Conservation (phyloP, 306 rosid genomes). For the Abrus precatorius region DNA sequence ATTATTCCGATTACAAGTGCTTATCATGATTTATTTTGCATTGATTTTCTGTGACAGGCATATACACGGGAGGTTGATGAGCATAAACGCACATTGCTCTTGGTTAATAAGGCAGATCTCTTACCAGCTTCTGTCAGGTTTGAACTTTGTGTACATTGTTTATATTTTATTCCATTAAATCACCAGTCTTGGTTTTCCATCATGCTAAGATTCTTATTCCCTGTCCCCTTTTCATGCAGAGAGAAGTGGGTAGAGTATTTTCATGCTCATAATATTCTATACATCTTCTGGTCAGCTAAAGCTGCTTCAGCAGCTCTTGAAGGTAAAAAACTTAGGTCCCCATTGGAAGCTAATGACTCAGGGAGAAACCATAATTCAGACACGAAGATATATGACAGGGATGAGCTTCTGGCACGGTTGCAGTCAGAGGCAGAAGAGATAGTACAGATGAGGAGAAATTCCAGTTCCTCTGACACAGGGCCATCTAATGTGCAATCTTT, state of each 20-base stretch:
- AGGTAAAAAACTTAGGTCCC: constrained; percentile 56
- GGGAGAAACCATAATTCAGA: constrained; percentile 54
- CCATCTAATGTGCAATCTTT: constrained; percentile 44
- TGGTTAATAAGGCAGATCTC: constrained; percentile 87
- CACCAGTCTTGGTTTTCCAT: constrained; percentile 24
- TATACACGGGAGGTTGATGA: constrained; percentile 73
- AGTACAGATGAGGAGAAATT: constrained; percentile 56
- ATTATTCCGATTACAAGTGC: not conserved
- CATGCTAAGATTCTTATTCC: constrained; percentile 22
- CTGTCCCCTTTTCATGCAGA: constrained; percentile 54
- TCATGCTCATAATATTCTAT: constrained; percentile 58
- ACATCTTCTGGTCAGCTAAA: constrained; percentile 86
- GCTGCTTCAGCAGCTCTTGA: constrained; percentile 77
- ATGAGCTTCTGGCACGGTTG: constrained; percentile 77
- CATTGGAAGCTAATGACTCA: constrained; percentile 40
- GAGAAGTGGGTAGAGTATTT: constrained; percentile 83
- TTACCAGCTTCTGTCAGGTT: constrained; percentile 76
- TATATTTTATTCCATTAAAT: constrained; percentile 14
- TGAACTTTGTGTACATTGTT: constrained; percentile 28
- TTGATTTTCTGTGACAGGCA: constrained; percentile 51
- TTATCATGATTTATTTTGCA: not conserved
- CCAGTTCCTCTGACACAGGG: constrained; percentile 47
- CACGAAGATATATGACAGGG: constrained; percentile 69
- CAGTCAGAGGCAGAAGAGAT: constrained; percentile 80
- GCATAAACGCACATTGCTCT: constrained; percentile 77